phyloP scores from a whole-genome alignment of 2,329 filamentous ascomycete species.

The Raffaelea deltoideospora region DNA sequence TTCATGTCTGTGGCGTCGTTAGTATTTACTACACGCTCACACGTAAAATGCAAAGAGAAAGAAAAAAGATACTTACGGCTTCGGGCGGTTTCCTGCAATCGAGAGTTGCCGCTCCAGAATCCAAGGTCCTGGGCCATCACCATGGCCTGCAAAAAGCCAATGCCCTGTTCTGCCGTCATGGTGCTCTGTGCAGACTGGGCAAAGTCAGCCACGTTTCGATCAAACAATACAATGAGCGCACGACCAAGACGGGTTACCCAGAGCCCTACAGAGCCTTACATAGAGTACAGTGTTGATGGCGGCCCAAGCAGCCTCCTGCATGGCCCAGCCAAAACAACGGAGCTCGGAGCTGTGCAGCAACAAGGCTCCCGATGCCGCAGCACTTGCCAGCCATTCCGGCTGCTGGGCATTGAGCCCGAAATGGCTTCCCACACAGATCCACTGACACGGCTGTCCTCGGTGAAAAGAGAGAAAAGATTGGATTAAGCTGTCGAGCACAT shows the following conservation, averaged over 20 bases:
- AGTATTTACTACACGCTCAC: not conserved
- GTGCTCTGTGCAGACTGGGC: too few species aligned
- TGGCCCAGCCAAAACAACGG: constrained; percentile 42
- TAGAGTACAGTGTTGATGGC: too few species aligned
- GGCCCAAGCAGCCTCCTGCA: constrained; percentile 33
- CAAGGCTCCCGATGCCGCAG: constrained; percentile 43
- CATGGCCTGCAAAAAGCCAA: constrained; percentile 31
- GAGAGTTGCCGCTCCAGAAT: constrained; percentile 36
- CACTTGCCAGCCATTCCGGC: constrained; percentile 42
- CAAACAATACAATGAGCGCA: too few species aligned
- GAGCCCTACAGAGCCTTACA: too few species aligned
- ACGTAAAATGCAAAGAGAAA: not conserved
- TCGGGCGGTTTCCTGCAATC: constrained; percentile 42
- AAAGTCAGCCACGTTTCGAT: too few species aligned
- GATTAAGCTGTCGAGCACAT: constrained; percentile 43
- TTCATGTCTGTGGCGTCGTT: constrained; percentile 10
- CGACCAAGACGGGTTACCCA: too few species aligned
- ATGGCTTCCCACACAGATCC: constrained; percentile 42
- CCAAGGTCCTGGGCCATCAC: constrained; percentile 33
- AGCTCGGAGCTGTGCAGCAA: constrained; percentile 33
- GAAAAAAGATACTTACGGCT: constrained; percentile 22
- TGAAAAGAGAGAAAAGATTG: constrained; percentile 44
- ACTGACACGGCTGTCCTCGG: constrained; percentile 38
- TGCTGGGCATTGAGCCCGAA: constrained; percentile 40
- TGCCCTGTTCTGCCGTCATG: constrained; percentile 25